A percentile compares a stretch with the other conserved stretches of the same genome.
Evolutionary conservation across 495 filamentous ascomycete species (phyloP).

Genomic region (Letharia lupina): DNA sequence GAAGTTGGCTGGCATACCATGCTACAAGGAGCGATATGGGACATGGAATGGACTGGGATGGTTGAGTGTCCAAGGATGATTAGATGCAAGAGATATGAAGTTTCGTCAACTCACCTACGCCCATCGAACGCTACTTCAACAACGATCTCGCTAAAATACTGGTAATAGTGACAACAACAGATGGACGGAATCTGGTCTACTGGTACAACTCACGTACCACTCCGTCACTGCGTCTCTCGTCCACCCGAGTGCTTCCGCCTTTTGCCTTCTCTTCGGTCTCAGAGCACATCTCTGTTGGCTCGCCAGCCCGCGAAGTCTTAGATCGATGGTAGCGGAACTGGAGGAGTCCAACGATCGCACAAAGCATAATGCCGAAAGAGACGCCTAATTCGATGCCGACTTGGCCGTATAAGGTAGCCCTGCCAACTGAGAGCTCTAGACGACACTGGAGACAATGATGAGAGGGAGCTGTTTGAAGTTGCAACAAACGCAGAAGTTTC

Average conservation of each 20-base stretch:
- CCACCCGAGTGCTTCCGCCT: not conserved
- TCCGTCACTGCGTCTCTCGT: not conserved
- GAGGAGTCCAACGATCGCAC: not conserved
- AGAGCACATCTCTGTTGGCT: not conserved
- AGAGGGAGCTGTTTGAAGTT: too few relatives aligned
- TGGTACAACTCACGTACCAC: not conserved
- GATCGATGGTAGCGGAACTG: not conserved
- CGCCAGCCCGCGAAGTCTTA: not conserved
- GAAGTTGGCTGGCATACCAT: slow-evolving; percentile 16
- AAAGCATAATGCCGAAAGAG: not conserved
- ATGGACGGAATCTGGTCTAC: not conserved
- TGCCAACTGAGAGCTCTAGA: not conserved
- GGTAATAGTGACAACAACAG: not conserved
- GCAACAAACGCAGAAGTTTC: too few relatives aligned
- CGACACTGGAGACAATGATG: too few relatives aligned
- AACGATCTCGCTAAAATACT: too few relatives aligned
- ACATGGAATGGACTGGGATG: slow-evolving; percentile 2
- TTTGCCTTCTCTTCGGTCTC: not conserved
- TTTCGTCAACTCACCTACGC: not conserved
- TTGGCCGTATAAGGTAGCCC: not conserved
- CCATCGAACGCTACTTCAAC: too few relatives aligned
- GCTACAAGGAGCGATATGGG: slow-evolving; percentile 8
- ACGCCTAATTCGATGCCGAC: slow-evolving; percentile 1
- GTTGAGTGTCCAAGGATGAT: not conserved
- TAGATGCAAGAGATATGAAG: not conserved